Base-by-base conservation (phyloP, 2,329 filamentous ascomycete species). In the Lizonia empirigonia region DNA sequence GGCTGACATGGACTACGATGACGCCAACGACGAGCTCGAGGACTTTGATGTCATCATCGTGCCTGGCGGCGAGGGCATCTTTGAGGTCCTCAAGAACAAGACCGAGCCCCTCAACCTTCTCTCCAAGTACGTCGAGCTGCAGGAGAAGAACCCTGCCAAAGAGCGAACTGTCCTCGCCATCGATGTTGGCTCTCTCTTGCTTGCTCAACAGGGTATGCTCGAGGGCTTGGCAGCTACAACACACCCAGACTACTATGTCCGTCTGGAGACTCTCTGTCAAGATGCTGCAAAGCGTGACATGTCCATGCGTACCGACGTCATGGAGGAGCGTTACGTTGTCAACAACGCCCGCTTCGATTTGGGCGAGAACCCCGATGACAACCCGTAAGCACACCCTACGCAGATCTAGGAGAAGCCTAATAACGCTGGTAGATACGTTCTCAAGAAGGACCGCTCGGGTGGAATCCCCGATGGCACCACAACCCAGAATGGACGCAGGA, bases 321-420 rank as follows among this genome's bases (percentile, higher is more conserved):
- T 93, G 67, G 89, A 94, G 68, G 87, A 90, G 68, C 83, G 90
- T 68, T 95, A 94, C 70, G 90, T 95, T 16, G 90, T 95, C 72
- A 95, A 95, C 81, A 94, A 95, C 76, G 86, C 91, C 53, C 88
- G 90, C 63, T 95, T 93, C 73, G 90, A 94, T 64, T 79, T 94
- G 34, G 82, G 81, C 62, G 87, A 88, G 54, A 85, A 92, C 68
- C 85, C 89, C 67, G 88, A 92, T 56, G 87, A 91, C 74, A 93
- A 90, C 74, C 69, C 63, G 66, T 69, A 55, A 59, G 66, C 48
- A 16, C 9, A 26, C 2, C 6, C 13, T 35, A 22, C 4, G 1
- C 12, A 2, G 4, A 24, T 27, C 32, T 1, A 24, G 6, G 22
- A 7, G 20, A 24, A 1, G 10, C 8, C 4, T 27, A 13, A 44